Base-by-base conservation (phyloP, 192 early-diverging fungal species). In the Coemansia sp. region DNA sequence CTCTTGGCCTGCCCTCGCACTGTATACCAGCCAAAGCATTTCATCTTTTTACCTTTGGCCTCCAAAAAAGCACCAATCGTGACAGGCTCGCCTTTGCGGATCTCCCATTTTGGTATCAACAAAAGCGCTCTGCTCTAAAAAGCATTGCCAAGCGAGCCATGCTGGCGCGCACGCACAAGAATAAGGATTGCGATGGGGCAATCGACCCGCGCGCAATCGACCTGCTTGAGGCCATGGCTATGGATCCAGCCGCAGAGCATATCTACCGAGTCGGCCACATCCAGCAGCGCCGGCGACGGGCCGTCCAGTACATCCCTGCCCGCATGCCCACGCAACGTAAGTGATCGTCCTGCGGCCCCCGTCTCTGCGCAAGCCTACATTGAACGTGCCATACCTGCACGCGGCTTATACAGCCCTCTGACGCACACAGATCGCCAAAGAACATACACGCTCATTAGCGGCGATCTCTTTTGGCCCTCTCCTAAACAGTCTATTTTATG, bases 211-310 rank as follows among this genome's bases (percentile, higher is more conserved):
- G 38, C 21, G 64, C 33, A 27, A 56, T 74, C 22, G 65, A 58
- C 19, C 47, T 64, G 30, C 54, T 56, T 6, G 65, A 74, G 52
- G 58, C 65, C 10, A 58, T 71, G 50, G 45, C 62, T 22, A 56
- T 62, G 54, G 62, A 69, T 50, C 61, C 59, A 10, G 45, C 50
- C 11, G 30, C 62, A 11, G 60, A 68, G 25, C 24, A 45, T 18
- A 47, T 46, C 9, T 49, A 49, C 33, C 18, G 24, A 44, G 23
- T 62, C 8, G 69, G 58, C 42, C 52, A 33, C 4, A 31, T 38
- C 49, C 60, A 63, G 54, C 60, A 69, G 51, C 64, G 57, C 0
- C 58, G 70, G 32, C 67, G 60, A 21, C 62, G 53, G 21, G 68
- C 74, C 2, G 64, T 54, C 6, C 64, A 67, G 38, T 56, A 67